Evolutionary conservation across 2,329 filamentous ascomycete genomes (phyloP), one percentile per base, ranked within the genome.

Genomic region (Botrytis medusae): DNA sequence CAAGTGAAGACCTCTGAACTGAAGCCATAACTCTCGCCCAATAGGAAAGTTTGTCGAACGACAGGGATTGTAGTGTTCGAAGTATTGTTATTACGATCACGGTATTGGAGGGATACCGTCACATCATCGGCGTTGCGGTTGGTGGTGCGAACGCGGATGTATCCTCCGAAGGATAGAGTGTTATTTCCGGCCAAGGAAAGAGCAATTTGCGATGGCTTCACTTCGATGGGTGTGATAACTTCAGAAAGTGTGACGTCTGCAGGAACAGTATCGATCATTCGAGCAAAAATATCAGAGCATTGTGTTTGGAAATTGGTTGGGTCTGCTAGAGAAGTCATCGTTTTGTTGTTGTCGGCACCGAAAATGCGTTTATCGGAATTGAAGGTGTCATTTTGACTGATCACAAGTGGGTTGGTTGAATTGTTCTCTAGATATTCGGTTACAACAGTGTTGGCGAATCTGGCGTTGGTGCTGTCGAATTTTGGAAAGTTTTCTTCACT

Each of bases 251-350:
- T 81, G 14, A 89, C 86, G 3, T 82, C 82, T 4, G 79, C 78
- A 2, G 89, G 88, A 0, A 90, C 88, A 2, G 86, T 84, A 16
- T 91, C 86, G 73, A 90, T 87, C 88, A 90, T 87, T 77, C 86
- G 86, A 78, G 87, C 85, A 44, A 90, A 81, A 6, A 90, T 82
- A 8, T 78, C 81, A 74, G 83, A 81, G 79, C 89, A 91, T 32
- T 83, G 82, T 37, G 77, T 81, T 32, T 81, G 79, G 80, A 88
- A 90, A 16, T 79, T 80, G 0, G 81, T 75, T 0, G 83, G 77
- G 57, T 85, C 82, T 10, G 83, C 78, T 81, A 90, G 78, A 2
- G 83, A 80, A 7, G 78, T 79, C 78, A 90, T 84, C 4, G 89
- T 90, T 29, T 79, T 84, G 78, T 91, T 90, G 4, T 81, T 79